A percentile compares a stretch with the other conserved stretches of the same genome.
These are phyloP conservation scores for Sporothrix protearum DNA, from an alignment of 2,329 filamentous ascomycete species.

Conservation along the genomic window DNA sequence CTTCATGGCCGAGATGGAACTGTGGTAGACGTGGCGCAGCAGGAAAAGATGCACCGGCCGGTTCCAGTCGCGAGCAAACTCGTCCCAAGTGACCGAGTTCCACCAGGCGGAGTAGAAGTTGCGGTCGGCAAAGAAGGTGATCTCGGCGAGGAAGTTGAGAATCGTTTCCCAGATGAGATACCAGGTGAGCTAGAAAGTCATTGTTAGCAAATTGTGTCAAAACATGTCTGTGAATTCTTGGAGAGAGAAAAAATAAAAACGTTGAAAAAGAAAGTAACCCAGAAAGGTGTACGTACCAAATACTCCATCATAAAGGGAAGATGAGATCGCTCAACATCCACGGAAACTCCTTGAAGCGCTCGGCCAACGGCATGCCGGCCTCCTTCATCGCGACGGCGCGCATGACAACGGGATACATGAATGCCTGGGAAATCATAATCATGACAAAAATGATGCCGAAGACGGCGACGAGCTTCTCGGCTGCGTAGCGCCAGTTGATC, in stretches of 20 bases:
- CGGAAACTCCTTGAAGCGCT: constrained; percentile 65
- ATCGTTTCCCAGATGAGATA: constrained; percentile 78
- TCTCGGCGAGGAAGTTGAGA: constrained; percentile 71
- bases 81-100: constrained; percentile 64
- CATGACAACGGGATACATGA: constrained; percentile 72
- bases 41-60: constrained; percentile 72
- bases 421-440: constrained; percentile 73
- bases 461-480: constrained; percentile 66
- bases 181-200: constrained; percentile 55
- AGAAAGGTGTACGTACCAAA: constrained; percentile 41
- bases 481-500: constrained; percentile 71
- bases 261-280: not conserved
- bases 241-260: not conserved
- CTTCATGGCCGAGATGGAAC: constrained; percentile 68
- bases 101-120: constrained; percentile 67
- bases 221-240: too few relatives aligned
- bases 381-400: constrained; percentile 65
- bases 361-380: constrained; percentile 54
- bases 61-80: constrained; percentile 80
- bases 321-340: constrained; percentile 72
- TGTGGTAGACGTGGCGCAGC: constrained; percentile 74
- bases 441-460: constrained; percentile 73
- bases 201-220: not conserved
- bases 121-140: constrained; percentile 73
- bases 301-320: constrained; percentile 77